A percentile compares a stretch with the other conserved stretches of the same genome.
Evolutionary conservation across 139 green algal species (phyloP).

Genomic region (Ostreobium quekettii): DNA sequence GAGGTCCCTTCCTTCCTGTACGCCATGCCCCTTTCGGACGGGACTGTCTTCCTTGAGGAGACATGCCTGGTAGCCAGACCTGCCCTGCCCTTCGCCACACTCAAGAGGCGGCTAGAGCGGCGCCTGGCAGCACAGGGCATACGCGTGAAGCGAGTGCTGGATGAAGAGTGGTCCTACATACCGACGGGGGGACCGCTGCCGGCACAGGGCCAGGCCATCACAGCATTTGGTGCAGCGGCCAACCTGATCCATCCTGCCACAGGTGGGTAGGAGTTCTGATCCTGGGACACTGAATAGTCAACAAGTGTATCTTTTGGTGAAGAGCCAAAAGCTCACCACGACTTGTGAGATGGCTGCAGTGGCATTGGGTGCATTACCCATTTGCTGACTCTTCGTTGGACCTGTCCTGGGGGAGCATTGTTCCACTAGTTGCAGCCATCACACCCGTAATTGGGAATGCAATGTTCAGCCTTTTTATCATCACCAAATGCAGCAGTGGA

Average conservation of each 20-base stretch:
- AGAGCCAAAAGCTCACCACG: no score
- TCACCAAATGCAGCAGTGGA: no score
- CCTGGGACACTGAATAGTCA: no score
- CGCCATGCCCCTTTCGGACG: slow-evolving; percentile 56
- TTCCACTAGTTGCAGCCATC: no score
- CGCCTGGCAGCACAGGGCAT: slow-evolving; percentile 58
- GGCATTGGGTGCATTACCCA: no score
- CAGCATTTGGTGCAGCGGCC: slow-evolving; percentile 80
- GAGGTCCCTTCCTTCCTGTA: slow-evolving; percentile 79
- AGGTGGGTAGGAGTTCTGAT: no score
- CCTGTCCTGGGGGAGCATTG: no score
- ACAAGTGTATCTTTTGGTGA: no score
- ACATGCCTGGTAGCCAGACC: slow-evolving; percentile 74
- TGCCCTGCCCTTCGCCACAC: slow-evolving; percentile 57
- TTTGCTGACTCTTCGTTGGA: no score
- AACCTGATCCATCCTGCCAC: slow-evolving; percentile 82
- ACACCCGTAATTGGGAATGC: no score
- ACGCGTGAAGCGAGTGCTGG: slow-evolving; percentile 43
- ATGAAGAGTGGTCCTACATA: slow-evolving; percentile 93
- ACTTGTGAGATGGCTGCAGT: no score
- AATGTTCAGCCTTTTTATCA: no score
- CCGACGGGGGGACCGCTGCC: slow-evolving; percentile 80
- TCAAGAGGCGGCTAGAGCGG: slow-evolving; percentile 61
- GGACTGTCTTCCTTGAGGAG: slow-evolving; percentile 71
- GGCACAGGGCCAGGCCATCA: slow-evolving; percentile 35